Conservation (phyloP, 345 rosid species). For the Orychophragmus violaceus region DNA sequence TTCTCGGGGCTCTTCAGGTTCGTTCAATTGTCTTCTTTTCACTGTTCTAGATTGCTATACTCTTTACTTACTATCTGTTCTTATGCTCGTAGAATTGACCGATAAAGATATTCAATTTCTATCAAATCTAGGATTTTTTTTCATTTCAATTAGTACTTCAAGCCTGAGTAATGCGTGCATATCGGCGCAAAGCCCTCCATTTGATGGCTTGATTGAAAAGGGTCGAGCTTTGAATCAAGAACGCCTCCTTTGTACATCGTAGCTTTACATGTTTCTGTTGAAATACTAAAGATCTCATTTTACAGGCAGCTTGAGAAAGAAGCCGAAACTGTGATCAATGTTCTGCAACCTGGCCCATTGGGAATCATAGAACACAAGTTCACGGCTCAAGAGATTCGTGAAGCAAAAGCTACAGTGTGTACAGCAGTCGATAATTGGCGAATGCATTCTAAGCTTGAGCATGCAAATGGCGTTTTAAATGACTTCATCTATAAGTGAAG, state of each 20-base stretch:
- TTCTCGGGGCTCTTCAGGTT: conserved; percentile 59
- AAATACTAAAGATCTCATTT: neutral
- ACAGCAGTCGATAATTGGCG: conserved; percentile 70
- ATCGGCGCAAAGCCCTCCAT: neutral
- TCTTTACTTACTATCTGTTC: neutral
- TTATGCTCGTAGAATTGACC: neutral
- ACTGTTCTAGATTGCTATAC: neutral
- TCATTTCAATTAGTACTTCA: neutral
- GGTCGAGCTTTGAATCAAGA: too few relatives aligned
- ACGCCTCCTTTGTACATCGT: too few relatives aligned
- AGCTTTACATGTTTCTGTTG: neutral
- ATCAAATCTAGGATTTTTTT: neutral
- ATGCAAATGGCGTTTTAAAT: conserved; percentile 41
- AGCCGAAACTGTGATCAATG: conserved; percentile 73
- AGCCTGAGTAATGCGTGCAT: neutral
- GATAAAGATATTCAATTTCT: neutral
- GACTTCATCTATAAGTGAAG: conserved; percentile 46
- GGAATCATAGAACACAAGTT: conserved; percentile 87
- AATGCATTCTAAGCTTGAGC: conserved; percentile 44
- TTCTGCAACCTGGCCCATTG: conserved; percentile 83
- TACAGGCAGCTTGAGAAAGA: conserved; percentile 77
- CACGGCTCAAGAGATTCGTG: conserved; percentile 53
- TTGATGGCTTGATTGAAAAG: neutral
- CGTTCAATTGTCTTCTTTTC: neutral
- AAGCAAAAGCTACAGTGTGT: conserved; percentile 55